Evolutionary conservation across 345 rosid species (phyloP).

Genomic region (Camelina neglecta): DNA sequence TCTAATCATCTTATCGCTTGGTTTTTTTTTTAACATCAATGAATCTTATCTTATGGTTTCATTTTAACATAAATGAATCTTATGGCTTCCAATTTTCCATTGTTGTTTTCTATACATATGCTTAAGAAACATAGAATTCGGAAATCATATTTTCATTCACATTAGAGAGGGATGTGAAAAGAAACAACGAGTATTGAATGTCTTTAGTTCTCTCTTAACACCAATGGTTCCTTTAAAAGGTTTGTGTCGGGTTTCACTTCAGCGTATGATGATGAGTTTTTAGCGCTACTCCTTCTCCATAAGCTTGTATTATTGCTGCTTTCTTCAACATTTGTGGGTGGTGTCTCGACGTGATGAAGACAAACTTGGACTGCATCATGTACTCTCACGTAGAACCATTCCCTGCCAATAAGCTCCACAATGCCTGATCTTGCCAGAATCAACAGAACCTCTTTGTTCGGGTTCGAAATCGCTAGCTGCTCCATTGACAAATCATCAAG

Average conservation of each 20-base stretch:
- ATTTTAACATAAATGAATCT: not conserved
- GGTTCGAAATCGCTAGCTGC: conserved; percentile 89
- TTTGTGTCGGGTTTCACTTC: conserved; percentile 56
- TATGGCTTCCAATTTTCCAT: not conserved
- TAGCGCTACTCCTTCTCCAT: conserved; percentile 51
- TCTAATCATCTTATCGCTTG: no score
- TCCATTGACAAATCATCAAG: not conserved
- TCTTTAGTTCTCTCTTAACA: conserved; percentile 41
- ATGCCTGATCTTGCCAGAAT: conserved; percentile 74
- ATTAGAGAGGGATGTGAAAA: not conserved
- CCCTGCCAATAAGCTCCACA: conserved; percentile 82
- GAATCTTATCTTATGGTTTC: not conserved
- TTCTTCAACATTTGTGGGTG: conserved; percentile 32
- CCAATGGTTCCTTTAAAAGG: conserved; percentile 61
- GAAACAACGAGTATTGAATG: not conserved
- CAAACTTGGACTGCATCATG: conserved; percentile 97
- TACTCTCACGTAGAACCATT: conserved; percentile 89
- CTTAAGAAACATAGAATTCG: not conserved
- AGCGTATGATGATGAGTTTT: conserved; percentile 25
- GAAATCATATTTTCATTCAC: not conserved
- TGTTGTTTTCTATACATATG: not conserved
- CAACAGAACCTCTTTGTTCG: conserved; percentile 70
- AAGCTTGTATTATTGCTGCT: conserved; percentile 36
- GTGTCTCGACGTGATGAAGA: conserved; percentile 68
- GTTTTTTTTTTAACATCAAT: no score